phyloP scores from a whole-genome alignment of 2,329 filamentous ascomycete species.

The Cercospora sojina region DNA sequence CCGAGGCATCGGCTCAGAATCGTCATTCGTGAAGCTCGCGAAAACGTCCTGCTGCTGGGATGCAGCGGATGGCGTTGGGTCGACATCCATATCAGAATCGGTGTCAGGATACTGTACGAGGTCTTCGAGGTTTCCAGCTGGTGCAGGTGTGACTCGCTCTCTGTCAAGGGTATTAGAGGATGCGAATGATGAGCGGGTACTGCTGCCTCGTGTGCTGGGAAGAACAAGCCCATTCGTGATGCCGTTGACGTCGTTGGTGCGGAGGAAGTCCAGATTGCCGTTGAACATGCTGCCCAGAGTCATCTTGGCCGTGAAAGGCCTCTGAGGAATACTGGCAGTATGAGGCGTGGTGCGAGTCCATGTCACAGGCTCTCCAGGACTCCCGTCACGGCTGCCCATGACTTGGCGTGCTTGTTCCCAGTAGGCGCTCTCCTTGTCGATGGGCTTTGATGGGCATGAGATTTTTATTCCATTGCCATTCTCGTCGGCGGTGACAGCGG shows the following conservation, averaged over 20 bases:
- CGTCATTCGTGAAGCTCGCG: slow-evolving; percentile 8
- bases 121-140: slow-evolving; percentile 32
- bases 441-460: slow-evolving; percentile 24
- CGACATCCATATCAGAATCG: slow-evolving; percentile 38
- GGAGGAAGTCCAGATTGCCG: slow-evolving; percentile 61
- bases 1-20: slow-evolving; percentile 1
- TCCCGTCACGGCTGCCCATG: slow-evolving; percentile 33
- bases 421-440: slow-evolving; percentile 29
- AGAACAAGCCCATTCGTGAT: slow-evolving; percentile 43
- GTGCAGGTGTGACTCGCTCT: slow-evolving; percentile 13
- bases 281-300: slow-evolving; percentile 38
- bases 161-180: slow-evolving; percentile 48
- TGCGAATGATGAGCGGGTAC: slow-evolving; percentile 49
- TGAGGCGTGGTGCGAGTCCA: slow-evolving; percentile 27
- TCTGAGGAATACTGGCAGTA: slow-evolving; percentile 25
- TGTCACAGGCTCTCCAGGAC: slow-evolving; percentile 32
- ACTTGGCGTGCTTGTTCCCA: slow-evolving; percentile 34
- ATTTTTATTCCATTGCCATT: slow-evolving; percentile 28
- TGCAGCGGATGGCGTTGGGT: slow-evolving; percentile 46
- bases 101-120: slow-evolving; percentile 32
- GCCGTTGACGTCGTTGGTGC: slow-evolving; percentile 62
- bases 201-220: slow-evolving; percentile 38
- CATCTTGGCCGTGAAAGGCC: slow-evolving; percentile 37
- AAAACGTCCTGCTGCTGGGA: slow-evolving; percentile 43
- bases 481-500: slow-evolving; percentile 22